These are phyloP conservation scores for Gaeumannomyces tritici DNA, from an alignment of 2,329 filamentous ascomycete species.

Conservation along the genomic window DNA sequence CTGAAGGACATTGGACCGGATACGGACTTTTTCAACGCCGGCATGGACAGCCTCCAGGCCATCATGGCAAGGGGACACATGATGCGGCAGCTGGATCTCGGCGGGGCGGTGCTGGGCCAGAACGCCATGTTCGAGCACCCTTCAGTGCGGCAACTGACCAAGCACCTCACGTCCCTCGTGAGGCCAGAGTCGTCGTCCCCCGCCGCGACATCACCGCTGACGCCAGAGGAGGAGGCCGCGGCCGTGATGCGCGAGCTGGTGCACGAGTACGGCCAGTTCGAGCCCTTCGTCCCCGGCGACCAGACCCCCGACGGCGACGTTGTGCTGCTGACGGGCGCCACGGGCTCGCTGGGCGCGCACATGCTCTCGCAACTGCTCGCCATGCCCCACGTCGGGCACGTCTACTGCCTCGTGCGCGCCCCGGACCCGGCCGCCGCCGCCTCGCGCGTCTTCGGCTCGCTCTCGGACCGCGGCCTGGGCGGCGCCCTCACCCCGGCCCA, in stretches of 20 bases:
- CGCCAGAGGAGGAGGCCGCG: conserved; percentile 21
- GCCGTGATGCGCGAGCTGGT: conserved; percentile 32
- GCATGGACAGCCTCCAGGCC: conserved; percentile 49
- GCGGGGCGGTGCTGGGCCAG: conserved; percentile 34
- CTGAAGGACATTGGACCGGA: conserved; percentile 20
- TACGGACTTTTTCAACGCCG: conserved; percentile 48
- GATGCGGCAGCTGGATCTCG: conserved; percentile 37
- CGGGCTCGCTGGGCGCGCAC: conserved; percentile 55
- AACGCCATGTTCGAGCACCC: conserved; percentile 52
- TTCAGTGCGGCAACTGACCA: conserved; percentile 33
- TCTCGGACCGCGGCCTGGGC: conserved; percentile 5
- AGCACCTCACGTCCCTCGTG: conserved; percentile 31
- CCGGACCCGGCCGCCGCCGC: conserved; percentile 12
- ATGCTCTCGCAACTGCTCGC: conserved; percentile 48
- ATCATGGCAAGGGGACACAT: conserved; percentile 45
- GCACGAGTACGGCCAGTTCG: conserved; percentile 28
- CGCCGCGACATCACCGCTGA: conserved; percentile 18
- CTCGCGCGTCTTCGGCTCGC: conserved; percentile 9
- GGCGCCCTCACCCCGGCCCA: conserved; percentile 10
- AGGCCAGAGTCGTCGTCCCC: conserved; percentile 15
- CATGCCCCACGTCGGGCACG: conserved; percentile 39
- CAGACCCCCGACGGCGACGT: conserved; percentile 10
- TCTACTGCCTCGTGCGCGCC: conserved; percentile 45
- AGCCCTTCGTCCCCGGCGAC: conserved; percentile 11
- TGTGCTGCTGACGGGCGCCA: conserved; percentile 47